Conservation (phyloP, 306 rosid species). For the Corylus heterophylla region DNA sequence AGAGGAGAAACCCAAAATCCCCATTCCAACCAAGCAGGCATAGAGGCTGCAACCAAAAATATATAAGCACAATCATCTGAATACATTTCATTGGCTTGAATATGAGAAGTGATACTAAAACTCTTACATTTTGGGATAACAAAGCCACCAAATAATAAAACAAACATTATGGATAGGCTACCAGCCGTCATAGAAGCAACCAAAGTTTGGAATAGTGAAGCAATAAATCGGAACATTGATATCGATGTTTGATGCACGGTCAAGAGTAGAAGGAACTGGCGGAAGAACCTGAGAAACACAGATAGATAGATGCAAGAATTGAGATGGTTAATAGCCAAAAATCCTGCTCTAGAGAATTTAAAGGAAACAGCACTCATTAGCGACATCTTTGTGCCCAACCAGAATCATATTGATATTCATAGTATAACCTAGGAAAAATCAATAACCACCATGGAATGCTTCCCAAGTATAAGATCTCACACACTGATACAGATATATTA, state of each 20-base stretch:
- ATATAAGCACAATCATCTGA: not conserved
- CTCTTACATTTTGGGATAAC: conserved; percentile 29
- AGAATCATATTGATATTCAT: not conserved
- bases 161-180: conserved; percentile 14
- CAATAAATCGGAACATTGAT: conserved; percentile 42
- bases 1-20: conserved; percentile 40
- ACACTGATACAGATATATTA: too few relatives aligned
- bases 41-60: conserved; percentile 35
- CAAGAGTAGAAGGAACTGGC: conserved; percentile 39
- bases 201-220: conserved; percentile 29
- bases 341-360: not conserved
- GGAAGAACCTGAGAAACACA: conserved; percentile 35
- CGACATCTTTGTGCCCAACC: not conserved
- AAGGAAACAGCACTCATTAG: not conserved
- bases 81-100: not conserved
- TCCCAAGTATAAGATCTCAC: too few relatives aligned
- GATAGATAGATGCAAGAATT: not conserved
- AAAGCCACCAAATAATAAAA: conserved; percentile 38
- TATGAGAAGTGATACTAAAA: not conserved
- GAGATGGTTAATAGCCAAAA: not conserved
- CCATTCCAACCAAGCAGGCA: conserved; percentile 41
- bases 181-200: conserved; percentile 33
- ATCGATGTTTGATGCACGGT: conserved; percentile 25
- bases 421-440: not conserved
- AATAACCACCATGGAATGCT: not conserved